Conservation (phyloP, 2,329 filamentous ascomycete species). For the Aspergillus luchuensis region DNA sequence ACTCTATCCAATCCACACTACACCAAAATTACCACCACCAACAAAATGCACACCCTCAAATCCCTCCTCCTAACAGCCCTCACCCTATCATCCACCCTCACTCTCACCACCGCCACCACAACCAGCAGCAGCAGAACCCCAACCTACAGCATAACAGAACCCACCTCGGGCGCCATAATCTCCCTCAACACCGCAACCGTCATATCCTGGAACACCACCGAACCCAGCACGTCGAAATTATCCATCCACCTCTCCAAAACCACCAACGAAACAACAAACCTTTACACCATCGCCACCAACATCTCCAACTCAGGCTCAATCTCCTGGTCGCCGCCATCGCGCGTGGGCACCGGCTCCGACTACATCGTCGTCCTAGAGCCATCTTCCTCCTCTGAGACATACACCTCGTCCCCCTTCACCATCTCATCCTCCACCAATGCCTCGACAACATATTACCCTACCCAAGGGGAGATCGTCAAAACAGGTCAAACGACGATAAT, state of each 20-base stretch:
- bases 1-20: neutral
- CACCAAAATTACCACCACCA: neutral
- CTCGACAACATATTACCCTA: neutral
- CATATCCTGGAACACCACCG: neutral
- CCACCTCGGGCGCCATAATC: neutral
- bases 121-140: neutral
- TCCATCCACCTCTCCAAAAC: slow-evolving; percentile 2
- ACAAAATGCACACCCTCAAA: neutral
- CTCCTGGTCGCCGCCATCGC: neutral
- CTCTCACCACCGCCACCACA: neutral
- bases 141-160: neutral
- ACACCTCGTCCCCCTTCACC: neutral
- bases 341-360: neutral
- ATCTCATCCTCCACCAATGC: neutral
- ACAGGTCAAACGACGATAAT: neutral
- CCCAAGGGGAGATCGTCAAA: neutral
- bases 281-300: slow-evolving; percentile 8
- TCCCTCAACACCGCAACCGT: neutral
- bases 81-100: neutral
- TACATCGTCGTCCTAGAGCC: slow-evolving; percentile 6
- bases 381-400: neutral
- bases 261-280: neutral
- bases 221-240: neutral
- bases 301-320: slow-evolving; percentile 5
- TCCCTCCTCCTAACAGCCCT: neutral